Conservation (phyloP, 2,329 filamentous ascomycete species). For the Kalaharituber pfeilii region DNA sequence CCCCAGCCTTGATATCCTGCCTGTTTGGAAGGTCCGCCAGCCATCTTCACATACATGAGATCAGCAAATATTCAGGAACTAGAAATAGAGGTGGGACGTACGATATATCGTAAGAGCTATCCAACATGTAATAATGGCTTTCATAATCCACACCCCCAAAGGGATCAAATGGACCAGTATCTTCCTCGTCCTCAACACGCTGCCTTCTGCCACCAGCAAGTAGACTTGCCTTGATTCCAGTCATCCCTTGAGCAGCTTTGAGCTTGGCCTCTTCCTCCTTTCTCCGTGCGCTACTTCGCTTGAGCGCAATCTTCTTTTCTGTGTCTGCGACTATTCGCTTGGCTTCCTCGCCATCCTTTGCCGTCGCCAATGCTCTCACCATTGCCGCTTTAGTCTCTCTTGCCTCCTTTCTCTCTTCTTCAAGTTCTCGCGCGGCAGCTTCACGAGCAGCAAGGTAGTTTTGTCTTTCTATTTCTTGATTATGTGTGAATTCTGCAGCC, state of each 20-base stretch:
- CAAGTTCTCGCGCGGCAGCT: constrained; percentile 39
- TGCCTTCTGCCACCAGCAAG: constrained; percentile 36
- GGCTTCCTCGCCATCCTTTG: constrained; percentile 30
- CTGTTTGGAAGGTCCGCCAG: constrained; percentile 50
- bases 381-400: constrained; percentile 49
- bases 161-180: constrained; percentile 52
- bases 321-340: constrained; percentile 33
- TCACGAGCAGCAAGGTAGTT: neutral
- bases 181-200: constrained; percentile 34
- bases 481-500: constrained; percentile 34
- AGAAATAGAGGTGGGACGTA: constrained; percentile 2
- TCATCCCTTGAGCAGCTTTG: constrained; percentile 82
- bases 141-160: constrained; percentile 59
- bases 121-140: constrained; percentile 52
- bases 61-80: neutral
- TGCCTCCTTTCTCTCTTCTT: constrained; percentile 48
- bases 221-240: constrained; percentile 50
- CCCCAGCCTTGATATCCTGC: constrained; percentile 52
- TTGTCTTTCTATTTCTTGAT: constrained; percentile 19
- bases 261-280: constrained; percentile 32
- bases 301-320: constrained; percentile 32
- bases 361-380: constrained; percentile 49
- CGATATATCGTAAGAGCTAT: constrained; percentile 51
- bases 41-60: constrained; percentile 29
- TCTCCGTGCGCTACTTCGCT: constrained; percentile 29